Evolutionary conservation across 345 rosid genomes (phyloP), one percentile per base, ranked within the genome.

Genomic region (Adansonia digitata): DNA sequence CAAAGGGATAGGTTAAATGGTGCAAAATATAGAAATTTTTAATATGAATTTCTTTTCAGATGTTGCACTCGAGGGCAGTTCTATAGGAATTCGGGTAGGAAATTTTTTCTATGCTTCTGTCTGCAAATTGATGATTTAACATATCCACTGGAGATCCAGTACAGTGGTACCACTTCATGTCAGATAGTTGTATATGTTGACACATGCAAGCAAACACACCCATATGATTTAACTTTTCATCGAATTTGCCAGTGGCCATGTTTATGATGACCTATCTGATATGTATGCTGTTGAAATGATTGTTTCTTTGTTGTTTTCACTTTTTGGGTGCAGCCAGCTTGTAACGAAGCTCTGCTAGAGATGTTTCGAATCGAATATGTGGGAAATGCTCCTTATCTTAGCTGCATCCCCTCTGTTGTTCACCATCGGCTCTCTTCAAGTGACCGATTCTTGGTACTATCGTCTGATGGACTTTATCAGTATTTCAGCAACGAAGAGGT

Each of bases 401-500:
- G 90, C 72, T 92, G 97, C 81, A 82, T 83, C 63, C 98, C 98
- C 49, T 92, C 86, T 73, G 81, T 84, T 10, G 72, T 82, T 82
- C 97, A 94, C 84, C 97, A 94, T 81, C 92, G 94, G 56, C 97
- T 90, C 26, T 85, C 91, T 69, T 91, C 97, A 61, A 84, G 91
- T 63, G 97, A 94, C 64, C 91, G 92, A 27, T 92, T 94, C 88
- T 82, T 94, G 84, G 94, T 94, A 37, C 85, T 94, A 79, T 94
- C 91, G 48, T 94, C 98, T 11, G 97, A 94, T 79, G 98, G 98
- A 74, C 88, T 94, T 72, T 94, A 92, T 77, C 97, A 94, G 82
- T 94, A 89, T 84, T 89, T 94, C 76, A 92, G 97, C 88, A 94
- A 92, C 69, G 98, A 94, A 80, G 97, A 94, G 82, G 94, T 94